Evolutionary conservation across 2,329 filamentous ascomycete genomes (phyloP).

Genomic region (Graphilbum fragrans): DNA sequence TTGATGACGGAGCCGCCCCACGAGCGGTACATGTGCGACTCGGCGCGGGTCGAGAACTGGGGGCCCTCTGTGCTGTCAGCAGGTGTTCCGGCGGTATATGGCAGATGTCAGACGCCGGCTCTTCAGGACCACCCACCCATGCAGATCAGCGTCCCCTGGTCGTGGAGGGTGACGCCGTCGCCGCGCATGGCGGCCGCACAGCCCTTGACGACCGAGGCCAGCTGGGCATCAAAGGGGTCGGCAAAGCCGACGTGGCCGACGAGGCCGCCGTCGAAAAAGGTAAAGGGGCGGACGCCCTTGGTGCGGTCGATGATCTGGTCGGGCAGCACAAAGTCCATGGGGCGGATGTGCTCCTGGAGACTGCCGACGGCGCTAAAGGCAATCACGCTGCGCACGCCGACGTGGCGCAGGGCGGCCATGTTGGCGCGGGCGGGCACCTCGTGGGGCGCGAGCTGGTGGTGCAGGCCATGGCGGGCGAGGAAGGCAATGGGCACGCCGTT

Average conservation of each 20-base stretch:
- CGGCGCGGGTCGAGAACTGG: conserved; percentile 91
- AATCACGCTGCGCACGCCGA: conserved; percentile 84
- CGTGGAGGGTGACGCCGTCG: conserved; percentile 74
- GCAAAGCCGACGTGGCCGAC: conserved; percentile 93
- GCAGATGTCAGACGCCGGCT: neutral
- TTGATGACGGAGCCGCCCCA: conserved; percentile 96
- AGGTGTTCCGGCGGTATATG: too few species aligned
- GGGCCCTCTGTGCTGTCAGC: conserved; percentile 65
- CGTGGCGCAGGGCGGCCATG: conserved; percentile 85
- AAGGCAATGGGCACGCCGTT: conserved; percentile 76
- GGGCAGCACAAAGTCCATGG: conserved; percentile 91
- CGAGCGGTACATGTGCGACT: conserved; percentile 86
- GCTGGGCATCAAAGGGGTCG: conserved; percentile 76
- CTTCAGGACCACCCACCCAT: conserved; percentile 54
- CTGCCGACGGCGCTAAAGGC: conserved; percentile 93
- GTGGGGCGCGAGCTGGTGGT: conserved; percentile 86
- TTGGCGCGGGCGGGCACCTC: conserved; percentile 94
- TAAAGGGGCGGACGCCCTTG: conserved; percentile 87
- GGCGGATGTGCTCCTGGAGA: conserved; percentile 83
- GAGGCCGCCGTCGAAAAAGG: conserved; percentile 86
- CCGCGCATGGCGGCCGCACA: conserved; percentile 69
- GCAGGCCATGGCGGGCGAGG: conserved; percentile 77
- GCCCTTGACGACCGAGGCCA: conserved; percentile 64
- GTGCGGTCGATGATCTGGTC: conserved; percentile 97
- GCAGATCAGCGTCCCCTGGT: conserved; percentile 74